Conservation (phyloP, 768 basidiomycete species). For the Pleurotus cornucopiae region DNA sequence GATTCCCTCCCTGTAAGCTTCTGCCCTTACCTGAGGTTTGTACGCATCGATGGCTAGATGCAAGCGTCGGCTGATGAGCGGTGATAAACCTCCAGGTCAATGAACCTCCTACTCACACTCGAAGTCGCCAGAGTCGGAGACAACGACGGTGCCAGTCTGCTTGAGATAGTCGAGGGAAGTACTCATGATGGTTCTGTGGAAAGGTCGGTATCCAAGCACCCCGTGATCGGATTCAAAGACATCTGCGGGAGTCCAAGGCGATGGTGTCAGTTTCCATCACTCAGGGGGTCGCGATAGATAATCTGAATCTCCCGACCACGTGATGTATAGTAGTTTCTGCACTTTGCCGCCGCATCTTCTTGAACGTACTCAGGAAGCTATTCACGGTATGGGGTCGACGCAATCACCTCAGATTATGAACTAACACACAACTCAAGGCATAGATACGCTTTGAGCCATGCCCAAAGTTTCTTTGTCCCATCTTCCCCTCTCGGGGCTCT, state of each 20-base stretch:
- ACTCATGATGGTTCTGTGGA: conserved; percentile 50
- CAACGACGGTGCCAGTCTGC: conserved; percentile 91
- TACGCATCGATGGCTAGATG: conserved; percentile 84
- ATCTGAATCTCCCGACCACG: no score
- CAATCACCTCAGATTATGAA: no score
- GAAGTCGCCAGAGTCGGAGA: conserved; percentile 97
- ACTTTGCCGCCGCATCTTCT: no score
- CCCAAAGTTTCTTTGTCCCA: conserved; percentile 54
- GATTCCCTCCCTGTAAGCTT: background rate
- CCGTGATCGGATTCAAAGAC: no score
- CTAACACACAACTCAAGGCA: no score
- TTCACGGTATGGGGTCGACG: no score
- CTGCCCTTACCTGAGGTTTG: conserved; percentile 75
- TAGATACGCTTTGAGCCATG: conserved; percentile 35
- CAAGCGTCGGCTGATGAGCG: conserved; percentile 19
- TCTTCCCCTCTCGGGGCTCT: conserved; percentile 74
- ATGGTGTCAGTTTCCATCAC: no score
- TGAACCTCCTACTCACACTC: conserved; percentile 49
- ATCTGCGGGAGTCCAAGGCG: no score
- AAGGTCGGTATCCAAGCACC: background rate
- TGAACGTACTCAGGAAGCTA: no score
- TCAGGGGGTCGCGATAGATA: no score
- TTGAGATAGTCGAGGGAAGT: conserved; percentile 84
- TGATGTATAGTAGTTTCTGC: no score
- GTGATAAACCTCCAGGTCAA: conserved; percentile 8